Evolutionary conservation across 2,329 filamentous ascomycete species (phyloP), one percentile per base, ranked within the genome.

Genomic region (Monosporascus cannonballus): DNA sequence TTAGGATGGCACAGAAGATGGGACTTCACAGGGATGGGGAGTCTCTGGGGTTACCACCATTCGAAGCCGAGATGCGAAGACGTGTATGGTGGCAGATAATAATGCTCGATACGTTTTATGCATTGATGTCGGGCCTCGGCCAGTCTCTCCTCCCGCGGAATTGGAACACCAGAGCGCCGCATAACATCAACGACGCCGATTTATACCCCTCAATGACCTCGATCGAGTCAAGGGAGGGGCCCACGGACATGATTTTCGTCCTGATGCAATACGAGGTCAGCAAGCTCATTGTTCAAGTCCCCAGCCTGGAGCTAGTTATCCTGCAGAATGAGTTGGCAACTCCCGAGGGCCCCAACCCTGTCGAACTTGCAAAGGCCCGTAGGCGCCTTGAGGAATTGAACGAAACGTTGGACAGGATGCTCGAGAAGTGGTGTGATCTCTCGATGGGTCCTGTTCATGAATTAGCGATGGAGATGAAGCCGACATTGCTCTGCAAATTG

Each of bases 1-100:
- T 87, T 36, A 77, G 85, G 20, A 81, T 87, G 50, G 84, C 83
- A 1, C 80, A 86, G 62, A 84, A 84, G 62, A 84, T 87, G 75
- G 85, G 85, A 1, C 73, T 87, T 47, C 83, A 87, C 55, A 76
- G 80, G 14, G 84, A 87, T 54, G 83, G 82, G 37, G 76, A 78
- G 54, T 66, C 69, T 18, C 70, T 84, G 6, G 77, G 77, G 2
- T 70, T 86, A 2, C 72, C 77, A 0, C 80, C 83, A 0, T 85
- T 86, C 59, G 83, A 87, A 60, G 79, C 79, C 2, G 83, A 88
- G 62, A 86, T 87, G 74, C 76, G 84, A n/a, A 73, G 84, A 44
- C 74, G 85, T 6, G 72, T 87, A 20, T 88, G 84, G 84, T 85
- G 82, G 83, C 77, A 82, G 61, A 76, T 86, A 25, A 73, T 83